Conservation (phyloP, 2,329 filamentous ascomycete species). For the Colletotrichum australisinense region DNA sequence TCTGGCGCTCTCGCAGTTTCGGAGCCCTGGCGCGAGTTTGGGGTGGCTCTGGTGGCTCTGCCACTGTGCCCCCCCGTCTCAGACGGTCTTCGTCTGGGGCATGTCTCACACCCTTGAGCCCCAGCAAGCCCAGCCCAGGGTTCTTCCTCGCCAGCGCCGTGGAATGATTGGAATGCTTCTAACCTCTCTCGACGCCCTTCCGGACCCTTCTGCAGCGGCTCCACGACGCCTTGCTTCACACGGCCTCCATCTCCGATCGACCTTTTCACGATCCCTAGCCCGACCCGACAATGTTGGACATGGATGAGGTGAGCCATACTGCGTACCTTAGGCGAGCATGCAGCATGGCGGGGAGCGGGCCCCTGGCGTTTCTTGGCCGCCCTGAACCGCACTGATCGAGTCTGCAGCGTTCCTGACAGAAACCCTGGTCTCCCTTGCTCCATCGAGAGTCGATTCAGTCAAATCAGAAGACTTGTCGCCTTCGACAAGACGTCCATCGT, state of each 20-base stretch:
- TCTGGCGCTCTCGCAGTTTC: conserved; percentile 28
- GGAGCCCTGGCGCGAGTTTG: conserved; percentile 23
- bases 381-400: conserved; percentile 26
- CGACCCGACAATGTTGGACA: conserved; percentile 1
- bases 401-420: conserved; percentile 9
- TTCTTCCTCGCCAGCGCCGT: background rate
- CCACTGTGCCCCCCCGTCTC: conserved; percentile 31
- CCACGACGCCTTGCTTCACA: conserved; percentile 28
- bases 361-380: conserved; percentile 23
- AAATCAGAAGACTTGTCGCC: background rate
- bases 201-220: background rate
- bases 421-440: conserved; percentile 8
- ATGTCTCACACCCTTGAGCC: conserved; percentile 41
- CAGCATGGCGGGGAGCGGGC: background rate
- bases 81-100: conserved; percentile 44
- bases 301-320: background rate
- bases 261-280: conserved; percentile 12
- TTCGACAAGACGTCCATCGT: conserved; percentile 22
- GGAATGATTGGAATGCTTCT: conserved; percentile 3
- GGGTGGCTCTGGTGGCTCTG: background rate
- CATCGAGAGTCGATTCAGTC: background rate
- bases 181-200: background rate
- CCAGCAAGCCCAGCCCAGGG: conserved; percentile 13
- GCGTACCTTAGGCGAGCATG: background rate
- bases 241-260: conserved; percentile 31